Evolutionary conservation across 805 yeast species (phyloP).

Genomic region (Kuraishia ogatae): DNA sequence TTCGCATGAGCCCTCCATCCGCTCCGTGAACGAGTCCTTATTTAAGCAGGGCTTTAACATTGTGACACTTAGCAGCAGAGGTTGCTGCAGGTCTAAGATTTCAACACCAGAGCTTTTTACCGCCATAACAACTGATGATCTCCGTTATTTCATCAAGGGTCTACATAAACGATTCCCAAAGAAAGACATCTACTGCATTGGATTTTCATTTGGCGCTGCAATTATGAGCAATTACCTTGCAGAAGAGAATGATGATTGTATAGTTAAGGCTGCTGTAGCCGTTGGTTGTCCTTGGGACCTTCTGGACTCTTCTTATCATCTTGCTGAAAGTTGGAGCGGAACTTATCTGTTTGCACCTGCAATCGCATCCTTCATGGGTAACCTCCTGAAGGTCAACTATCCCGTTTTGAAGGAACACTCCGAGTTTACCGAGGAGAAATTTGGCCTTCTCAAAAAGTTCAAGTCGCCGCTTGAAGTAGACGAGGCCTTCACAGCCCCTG

Average conservation of each 20-base stretch:
- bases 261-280: constrained; percentile 48
- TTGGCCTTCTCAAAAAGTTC: constrained; percentile 19
- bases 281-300: constrained; percentile 73
- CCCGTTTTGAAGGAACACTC: constrained; percentile 22
- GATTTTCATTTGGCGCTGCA: constrained; percentile 69
- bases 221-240: constrained; percentile 61
- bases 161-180: constrained; percentile 45
- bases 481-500: constrained; percentile 46
- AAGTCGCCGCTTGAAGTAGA: constrained; percentile 49
- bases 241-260: constrained; percentile 47
- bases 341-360: constrained; percentile 30
- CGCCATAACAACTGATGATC: constrained; percentile 63
- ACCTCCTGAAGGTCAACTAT: constrained; percentile 35
- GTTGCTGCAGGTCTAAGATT: constrained; percentile 68
- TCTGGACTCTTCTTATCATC: constrained; percentile 39
- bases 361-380: constrained; percentile 30
- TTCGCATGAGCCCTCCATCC: constrained; percentile 64
- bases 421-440: constrained; percentile 16
- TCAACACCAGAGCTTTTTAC: constrained; percentile 60
- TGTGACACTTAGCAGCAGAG: constrained; percentile 60
- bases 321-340: constrained; percentile 30
- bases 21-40: constrained; percentile 41
- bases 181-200: constrained; percentile 57
- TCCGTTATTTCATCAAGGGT: constrained; percentile 47
- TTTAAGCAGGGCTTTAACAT: constrained; percentile 38